Evolutionary conservation across 768 basidiomycete species (phyloP).

Genomic region (Suillus lakei): DNA sequence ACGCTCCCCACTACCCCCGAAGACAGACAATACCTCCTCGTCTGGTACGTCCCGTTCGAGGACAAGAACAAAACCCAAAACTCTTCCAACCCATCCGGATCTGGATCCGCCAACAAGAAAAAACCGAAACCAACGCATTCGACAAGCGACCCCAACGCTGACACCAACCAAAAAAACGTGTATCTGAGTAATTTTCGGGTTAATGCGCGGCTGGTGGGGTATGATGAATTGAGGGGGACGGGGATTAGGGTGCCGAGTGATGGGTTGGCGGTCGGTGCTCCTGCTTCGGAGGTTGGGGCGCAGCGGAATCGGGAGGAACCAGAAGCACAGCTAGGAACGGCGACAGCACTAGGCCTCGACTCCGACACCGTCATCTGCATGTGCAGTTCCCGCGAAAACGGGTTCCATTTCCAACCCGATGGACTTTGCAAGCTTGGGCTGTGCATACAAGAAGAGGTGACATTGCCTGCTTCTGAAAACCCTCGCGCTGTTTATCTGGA

Average conservation of each 20-base stretch:
- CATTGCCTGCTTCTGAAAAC: conserved; percentile 8
- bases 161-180: conserved; percentile 49
- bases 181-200: conserved; percentile 71
- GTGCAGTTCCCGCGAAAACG: conserved; percentile 63
- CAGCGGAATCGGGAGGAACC: neutral
- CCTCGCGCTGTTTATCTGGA: conserved; percentile 27
- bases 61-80: conserved; percentile 20
- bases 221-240: conserved; percentile 72
- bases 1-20: conserved; percentile 48
- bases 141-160: conserved; percentile 25
- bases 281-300: conserved; percentile 54
- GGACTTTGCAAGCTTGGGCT: conserved; percentile 79
- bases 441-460: conserved; percentile 40
- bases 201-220: conserved; percentile 72
- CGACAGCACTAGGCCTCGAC: conserved; percentile 13
- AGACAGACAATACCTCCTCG: conserved; percentile 72
- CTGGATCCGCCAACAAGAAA: conserved; percentile 29
- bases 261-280: conserved; percentile 71
- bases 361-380: conserved; percentile 57
- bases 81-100: neutral
- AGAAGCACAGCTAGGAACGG: neutral
- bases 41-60: conserved; percentile 74
- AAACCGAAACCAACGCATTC: conserved; percentile 30
- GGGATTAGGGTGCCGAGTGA: conserved; percentile 76
- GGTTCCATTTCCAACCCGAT: conserved; percentile 81